Evolutionary conservation across 1,284 basidiomycete species (phyloP), one percentile per base, ranked within the genome.

Genomic region (Sanguinoderma infundibulare): DNA sequence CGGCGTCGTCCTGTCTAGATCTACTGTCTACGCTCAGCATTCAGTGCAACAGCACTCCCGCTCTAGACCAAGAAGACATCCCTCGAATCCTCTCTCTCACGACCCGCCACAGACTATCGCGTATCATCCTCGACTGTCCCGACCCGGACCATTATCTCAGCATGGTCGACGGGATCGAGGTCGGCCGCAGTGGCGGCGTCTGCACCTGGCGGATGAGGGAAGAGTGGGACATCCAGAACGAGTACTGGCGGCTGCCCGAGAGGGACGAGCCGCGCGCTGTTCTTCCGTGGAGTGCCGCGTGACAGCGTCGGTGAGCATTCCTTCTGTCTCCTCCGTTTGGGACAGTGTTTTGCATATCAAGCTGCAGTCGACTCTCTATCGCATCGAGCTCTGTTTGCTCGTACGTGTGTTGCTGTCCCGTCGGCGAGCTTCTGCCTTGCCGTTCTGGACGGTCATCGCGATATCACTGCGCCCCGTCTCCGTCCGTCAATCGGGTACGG

Each of bases 11-110:
- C 15, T 52, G 56, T 38, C 55, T 56, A 4, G 30, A 32, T n/a
- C 61, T n/a, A n/a, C n/a, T 62, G 22, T 34, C 42, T 32, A 62
- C 47, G 26, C 57, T 62, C 20, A 57, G 61, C 61, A 26, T 62
- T 24, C 61, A 58, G 52, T 35, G 30, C 40, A 34, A 15, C 24
- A 9, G 38, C 8, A 6, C n/a, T 22, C 32, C 53, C n/a, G n/a
- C n/a, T n/a, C n/a, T n/a, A n/a, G n/a, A n/a, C n/a, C n/a, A n/a
- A n/a, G n/a, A n/a, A 12, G 32, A 34, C 36, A 20, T 30, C 17
- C 14, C n/a, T 6, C 22, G 38, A 22, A 35, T 61, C 42, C 15
- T n/a, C 17, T 17, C 52, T 12, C 39, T 57, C 20, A 40, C 52
- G 17, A 38, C 44, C 4, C 39, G 38, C 34, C 30, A n/a, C 20